Percentiles rank a stretch among this genome's conserved stretches.
Evolutionary conservation across 148 eudicot genomes (phyloP).

Genomic region (Rhododendron simsii): DNA sequence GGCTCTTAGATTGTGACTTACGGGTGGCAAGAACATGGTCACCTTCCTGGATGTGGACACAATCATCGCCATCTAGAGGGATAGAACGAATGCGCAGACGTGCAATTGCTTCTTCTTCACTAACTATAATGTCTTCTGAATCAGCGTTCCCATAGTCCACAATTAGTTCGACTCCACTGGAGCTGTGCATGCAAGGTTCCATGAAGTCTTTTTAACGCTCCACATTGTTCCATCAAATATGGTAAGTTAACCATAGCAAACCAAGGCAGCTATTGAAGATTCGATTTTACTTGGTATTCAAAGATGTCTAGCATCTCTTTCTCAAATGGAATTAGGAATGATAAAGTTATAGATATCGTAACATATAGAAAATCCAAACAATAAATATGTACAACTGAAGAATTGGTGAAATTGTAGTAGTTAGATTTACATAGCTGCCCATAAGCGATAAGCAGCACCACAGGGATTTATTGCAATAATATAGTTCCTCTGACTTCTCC

Average conservation of each 20-base stretch:
- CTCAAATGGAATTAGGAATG: not conserved
- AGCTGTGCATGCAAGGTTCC: conserved; percentile 19
- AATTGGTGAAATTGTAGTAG: not conserved
- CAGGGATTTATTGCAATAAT: not conserved
- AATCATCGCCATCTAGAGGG: conserved; percentile 49
- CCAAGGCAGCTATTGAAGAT: not conserved
- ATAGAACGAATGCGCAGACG: conserved; percentile 49
- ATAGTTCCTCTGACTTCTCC: not conserved
- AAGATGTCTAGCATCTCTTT: not conserved
- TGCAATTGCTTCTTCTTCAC: conserved; percentile 30
- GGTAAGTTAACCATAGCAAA: not conserved
- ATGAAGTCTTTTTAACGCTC: not conserved
- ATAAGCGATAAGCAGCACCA: not conserved
- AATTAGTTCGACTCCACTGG: conserved; percentile 34
- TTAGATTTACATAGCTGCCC: not conserved
- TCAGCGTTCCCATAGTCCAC: conserved; percentile 29
- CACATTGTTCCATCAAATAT: not conserved
- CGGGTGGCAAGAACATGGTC: conserved; percentile 44
- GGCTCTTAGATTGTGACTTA: conserved; percentile 22
- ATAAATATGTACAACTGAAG: not conserved
- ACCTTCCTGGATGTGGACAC: conserved; percentile 42
- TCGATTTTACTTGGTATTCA: not conserved
- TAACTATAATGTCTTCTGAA: conserved; percentile 28
- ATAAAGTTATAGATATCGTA: not conserved
- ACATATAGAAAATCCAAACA: not conserved